A percentile compares a stretch with the other conserved stretches of the same genome.
Conservation (phyloP, 2,329 filamentous ascomycete genomes). For the Epichloe uncinata region DNA sequence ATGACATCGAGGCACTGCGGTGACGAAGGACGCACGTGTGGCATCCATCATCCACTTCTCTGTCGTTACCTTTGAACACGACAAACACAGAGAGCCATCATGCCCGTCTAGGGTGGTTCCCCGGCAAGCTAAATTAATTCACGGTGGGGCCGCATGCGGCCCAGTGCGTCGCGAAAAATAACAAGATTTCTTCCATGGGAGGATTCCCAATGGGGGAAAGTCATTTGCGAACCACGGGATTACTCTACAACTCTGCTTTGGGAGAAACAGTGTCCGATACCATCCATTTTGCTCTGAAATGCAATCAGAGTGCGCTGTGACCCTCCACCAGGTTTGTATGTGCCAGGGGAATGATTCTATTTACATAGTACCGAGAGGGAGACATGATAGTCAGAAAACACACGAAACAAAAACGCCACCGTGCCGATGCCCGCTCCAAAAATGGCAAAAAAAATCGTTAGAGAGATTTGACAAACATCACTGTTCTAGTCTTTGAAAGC, state of each 20-base stretch:
- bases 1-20: constrained; percentile 66
- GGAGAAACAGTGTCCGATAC: no score
- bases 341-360: neutral
- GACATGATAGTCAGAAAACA: neutral
- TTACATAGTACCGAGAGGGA: neutral
- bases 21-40: constrained; percentile 3
- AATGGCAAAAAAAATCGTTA: neutral
- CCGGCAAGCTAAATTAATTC: no score
- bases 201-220: no score
- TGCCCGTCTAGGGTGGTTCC: neutral
- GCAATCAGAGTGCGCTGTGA: neutral
- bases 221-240: no score
- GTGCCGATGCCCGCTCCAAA: constrained; percentile 1
- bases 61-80: no score
- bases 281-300: no score
- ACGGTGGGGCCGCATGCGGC: no score
- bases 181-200: no score
- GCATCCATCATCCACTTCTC: no score
- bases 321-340: neutral
- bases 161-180: no score
- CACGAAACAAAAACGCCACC: neutral
- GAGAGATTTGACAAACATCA: neutral
- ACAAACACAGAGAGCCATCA: no score
- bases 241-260: no score
- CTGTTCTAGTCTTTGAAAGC: neutral